Evolutionary conservation across 768 basidiomycete genomes (phyloP), one percentile per base, ranked within the genome.

Genomic region (Dictyophora rubrovolvata): DNA sequence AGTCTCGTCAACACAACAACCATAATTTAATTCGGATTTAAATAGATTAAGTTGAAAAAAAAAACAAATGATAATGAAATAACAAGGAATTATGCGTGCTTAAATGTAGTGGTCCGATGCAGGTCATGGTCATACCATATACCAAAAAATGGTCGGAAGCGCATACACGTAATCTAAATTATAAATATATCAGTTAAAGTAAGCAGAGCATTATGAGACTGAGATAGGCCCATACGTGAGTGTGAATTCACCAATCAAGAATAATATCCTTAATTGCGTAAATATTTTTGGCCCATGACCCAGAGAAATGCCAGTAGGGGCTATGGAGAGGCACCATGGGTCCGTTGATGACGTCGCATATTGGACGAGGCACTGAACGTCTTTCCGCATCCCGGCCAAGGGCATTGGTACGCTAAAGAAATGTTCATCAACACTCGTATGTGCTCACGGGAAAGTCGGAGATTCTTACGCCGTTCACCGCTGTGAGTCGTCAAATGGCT

Each of bases 281-380:
- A 28, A 28, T 28, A 3, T 28, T 28, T 28, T 28, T 28, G 28
- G 28, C 28, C 28, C 28, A 28, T 28, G 28, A 28, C 28, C 28
- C 28, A 28, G 28, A 28, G 28, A 7, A 7, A 28, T 28, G 28
- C 28, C 28, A 28, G 28, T 2, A 42, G 42, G 42, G 11, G 42
- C 10, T 42, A 42, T 42, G 12, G 42, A 5, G n/a, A 42, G 42
- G 42, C n/a, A 42, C 49, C 28, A 52, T 90, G 88, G 12, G 86
- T 89, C 49, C 86, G 76, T 67, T 82, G 83, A 65, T 90, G 88
- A 6, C 88, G 75, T 35, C 88, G 79, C 88, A 89, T 89, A 69
- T 90, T 91, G 0, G 86, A 87, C 67, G 88, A 88, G 53, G 89
- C 89, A 63, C 88, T 89, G 71, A 89, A 90, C 61, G 85, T 80